Conservation (phyloP, 2,329 filamentous ascomycete genomes). For the Botrytis pseudocinerea region DNA sequence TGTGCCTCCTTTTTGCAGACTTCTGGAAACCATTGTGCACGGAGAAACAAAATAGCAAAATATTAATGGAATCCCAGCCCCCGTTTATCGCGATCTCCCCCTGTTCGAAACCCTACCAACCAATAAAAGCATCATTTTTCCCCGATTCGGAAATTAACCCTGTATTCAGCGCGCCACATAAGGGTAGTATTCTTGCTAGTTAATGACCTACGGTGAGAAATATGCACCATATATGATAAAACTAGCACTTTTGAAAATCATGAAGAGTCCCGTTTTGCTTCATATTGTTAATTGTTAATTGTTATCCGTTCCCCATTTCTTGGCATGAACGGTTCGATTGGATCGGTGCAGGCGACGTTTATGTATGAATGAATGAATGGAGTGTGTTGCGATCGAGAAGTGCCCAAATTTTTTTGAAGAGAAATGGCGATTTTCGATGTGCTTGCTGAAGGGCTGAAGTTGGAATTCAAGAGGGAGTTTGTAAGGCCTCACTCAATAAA, state of each 20-base stretch:
- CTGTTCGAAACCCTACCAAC: conserved; percentile 3
- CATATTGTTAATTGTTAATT: conserved; percentile 2
- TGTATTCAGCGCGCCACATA: conserved; percentile 20
- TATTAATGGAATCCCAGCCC: neutral
- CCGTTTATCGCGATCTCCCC: neutral
- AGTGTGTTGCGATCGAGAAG: neutral
- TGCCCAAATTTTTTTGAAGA: no score
- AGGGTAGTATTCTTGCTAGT: neutral
- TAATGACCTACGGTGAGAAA: conserved; percentile 9
- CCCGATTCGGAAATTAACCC: conserved; percentile 20
- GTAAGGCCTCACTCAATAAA: conserved; percentile 2
- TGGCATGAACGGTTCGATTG: neutral
- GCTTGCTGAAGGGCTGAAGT: conserved; percentile 8
- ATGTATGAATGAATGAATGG: conserved; percentile 1
- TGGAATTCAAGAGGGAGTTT: conserved; percentile 19
- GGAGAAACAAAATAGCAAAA: no score
- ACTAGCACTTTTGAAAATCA: conserved; percentile 1
- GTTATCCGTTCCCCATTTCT: neutral
- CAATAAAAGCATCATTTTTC: conserved; percentile 16
- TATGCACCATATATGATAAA: conserved; percentile 8
- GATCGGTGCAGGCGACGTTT: neutral
- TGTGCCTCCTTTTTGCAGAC: neutral
- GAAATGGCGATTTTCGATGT: conserved; percentile 12
- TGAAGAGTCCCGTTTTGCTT: neutral
- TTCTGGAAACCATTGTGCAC: neutral